Base-by-base conservation (phyloP, 2,329 filamentous ascomycete genomes). In the Diplocarpon mali region DNA sequence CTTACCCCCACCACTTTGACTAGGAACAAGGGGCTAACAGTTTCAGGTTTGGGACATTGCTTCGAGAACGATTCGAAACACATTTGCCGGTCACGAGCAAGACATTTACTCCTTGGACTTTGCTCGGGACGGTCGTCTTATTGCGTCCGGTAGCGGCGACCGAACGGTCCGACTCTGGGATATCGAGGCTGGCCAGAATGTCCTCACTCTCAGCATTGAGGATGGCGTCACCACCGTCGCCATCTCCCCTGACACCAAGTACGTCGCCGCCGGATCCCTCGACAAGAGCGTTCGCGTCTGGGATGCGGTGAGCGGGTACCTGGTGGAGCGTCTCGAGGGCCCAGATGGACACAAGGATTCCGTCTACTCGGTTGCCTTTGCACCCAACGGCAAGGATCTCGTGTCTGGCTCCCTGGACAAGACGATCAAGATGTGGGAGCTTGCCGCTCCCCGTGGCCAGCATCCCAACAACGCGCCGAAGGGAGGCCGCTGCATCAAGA, bases 351-450 rank as follows among this genome's bases (percentile, higher is more conserved):
- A 96, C 71, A 94, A 94, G 67, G 92, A 98, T 52, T 93, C 85
- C 57, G 92, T 96, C 16, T 96, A 96, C 65, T 90, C 83, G 11
- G 92, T 98, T 16, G 90, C 92, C 0, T 98, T 98, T 65, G 89
- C 89, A 12, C 92, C 92, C 24, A 90, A 85, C 57, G 90, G 90
- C 50, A 85, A 88, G 58, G 86, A 94, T 55, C 80, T 98, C 34
- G 90, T 96, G 60, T 93, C 85, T 58, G 92, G 92, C 52, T 93
- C 85, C 73, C 70, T 96, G 56, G 92, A 98, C 64, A 94, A 94
- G 73, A 96, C 90, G 0, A 96, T 96, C 72, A 95, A 95, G 72
- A 94, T 96, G 83, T 98, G 92, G 89, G 89, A 95, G 69, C 75
- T 98, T 40, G 81, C 76, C 44, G 76, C 83, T 16, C 77, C 82